These are phyloP conservation scores for Durotheca rogersii DNA, from an alignment of 495 filamentous ascomycete species.

Conservation along the genomic window DNA sequence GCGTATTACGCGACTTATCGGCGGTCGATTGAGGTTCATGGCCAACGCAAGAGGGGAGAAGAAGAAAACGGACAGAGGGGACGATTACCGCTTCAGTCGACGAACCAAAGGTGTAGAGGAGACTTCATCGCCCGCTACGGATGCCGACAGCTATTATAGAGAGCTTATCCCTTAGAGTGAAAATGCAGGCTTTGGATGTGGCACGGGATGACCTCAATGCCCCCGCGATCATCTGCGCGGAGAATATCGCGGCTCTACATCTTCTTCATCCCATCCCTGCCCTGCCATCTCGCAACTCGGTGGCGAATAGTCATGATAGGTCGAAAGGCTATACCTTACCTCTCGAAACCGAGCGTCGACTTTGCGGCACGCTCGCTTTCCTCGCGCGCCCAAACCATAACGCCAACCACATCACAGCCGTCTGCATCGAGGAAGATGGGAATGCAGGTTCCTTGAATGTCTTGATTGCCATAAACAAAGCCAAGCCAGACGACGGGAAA, in stretches of 20 bases:
- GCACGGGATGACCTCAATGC: conserved; percentile 5
- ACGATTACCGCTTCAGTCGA: neutral
- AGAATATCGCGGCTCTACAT: conserved; percentile 34
- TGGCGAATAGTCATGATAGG: conserved; percentile 11
- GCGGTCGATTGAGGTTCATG: conserved; percentile 1
- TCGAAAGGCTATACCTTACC: conserved; percentile 29
- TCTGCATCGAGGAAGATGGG: conserved; percentile 40
- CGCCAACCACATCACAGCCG: conserved; percentile 38
- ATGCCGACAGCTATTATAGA: no score
- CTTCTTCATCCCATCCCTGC: conserved; percentile 34
- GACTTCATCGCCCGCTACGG: neutral
- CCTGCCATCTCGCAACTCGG: conserved; percentile 28
- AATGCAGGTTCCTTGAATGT: conserved; percentile 31
- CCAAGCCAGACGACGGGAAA: neutral
- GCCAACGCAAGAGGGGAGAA: neutral
- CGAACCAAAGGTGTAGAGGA: neutral
- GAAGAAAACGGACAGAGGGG: neutral
- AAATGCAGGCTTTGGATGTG: conserved; percentile 10
- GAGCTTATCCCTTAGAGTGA: no score
- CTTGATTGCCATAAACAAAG: conserved; percentile 44
- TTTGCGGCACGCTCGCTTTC: conserved; percentile 42
- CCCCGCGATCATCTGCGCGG: conserved; percentile 23
- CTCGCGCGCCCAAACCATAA: conserved; percentile 39
- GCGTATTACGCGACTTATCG: conserved; percentile 5
- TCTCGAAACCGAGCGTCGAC: conserved; percentile 33